A percentile compares a stretch with the other conserved stretches of the same genome.
phyloP scores from a whole-genome alignment of 2,329 filamentous ascomycete genomes.

The Endocalyx cinctus region DNA sequence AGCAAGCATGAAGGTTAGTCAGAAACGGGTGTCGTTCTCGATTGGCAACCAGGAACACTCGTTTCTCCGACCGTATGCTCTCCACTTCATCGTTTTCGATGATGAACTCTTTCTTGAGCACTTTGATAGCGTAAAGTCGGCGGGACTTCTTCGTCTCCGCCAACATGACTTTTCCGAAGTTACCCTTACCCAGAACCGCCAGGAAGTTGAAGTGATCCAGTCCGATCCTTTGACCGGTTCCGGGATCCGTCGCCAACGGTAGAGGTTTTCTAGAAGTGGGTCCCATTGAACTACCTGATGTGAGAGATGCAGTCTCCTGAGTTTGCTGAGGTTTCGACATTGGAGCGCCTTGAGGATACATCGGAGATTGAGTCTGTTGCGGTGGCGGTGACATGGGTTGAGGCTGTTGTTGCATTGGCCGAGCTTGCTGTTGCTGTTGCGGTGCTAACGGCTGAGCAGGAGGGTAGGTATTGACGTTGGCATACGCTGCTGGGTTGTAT shows the following conservation, averaged over 20 bases:
- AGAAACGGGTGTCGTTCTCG: slow-evolving; percentile 95
- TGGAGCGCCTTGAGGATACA: slow-evolving; percentile 25
- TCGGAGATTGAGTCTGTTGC: slow-evolving; percentile 27
- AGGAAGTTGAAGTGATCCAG: slow-evolving; percentile 99
- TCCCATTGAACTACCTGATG: slow-evolving; percentile 27
- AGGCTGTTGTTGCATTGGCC: slow-evolving; percentile 29
- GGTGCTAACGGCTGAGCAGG: slow-evolving; percentile 37
- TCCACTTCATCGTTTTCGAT: slow-evolving; percentile 99
- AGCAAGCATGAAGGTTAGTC: slow-evolving; percentile 92
- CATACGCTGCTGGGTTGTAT: slow-evolving; percentile 77
- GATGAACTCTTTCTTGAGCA: slow-evolving; percentile 99
- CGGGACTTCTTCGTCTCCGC: slow-evolving; percentile 92
- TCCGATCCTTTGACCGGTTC: slow-evolving; percentile 80
- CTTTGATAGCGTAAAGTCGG: slow-evolving; percentile 96
- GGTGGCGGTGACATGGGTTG: slow-evolving; percentile 23
- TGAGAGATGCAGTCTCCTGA: slow-evolving; percentile 31
- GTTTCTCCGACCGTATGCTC: slow-evolving; percentile 94
- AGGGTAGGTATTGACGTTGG: slow-evolving; percentile 52
- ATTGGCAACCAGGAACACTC: slow-evolving; percentile 95
- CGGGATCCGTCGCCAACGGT: slow-evolving; percentile 66
- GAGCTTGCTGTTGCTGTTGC: slow-evolving; percentile 34
- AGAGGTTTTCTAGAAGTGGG: slow-evolving; percentile 52
- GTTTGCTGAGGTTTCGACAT: slow-evolving; percentile 36
- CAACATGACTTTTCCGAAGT: slow-evolving; percentile 99
- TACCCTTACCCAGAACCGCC: slow-evolving; percentile 95